Evolutionary conservation across 2,329 filamentous ascomycete genomes (phyloP), one percentile per base, ranked within the genome.

Genomic region (Scopulariopsis brevicaulis): DNA sequence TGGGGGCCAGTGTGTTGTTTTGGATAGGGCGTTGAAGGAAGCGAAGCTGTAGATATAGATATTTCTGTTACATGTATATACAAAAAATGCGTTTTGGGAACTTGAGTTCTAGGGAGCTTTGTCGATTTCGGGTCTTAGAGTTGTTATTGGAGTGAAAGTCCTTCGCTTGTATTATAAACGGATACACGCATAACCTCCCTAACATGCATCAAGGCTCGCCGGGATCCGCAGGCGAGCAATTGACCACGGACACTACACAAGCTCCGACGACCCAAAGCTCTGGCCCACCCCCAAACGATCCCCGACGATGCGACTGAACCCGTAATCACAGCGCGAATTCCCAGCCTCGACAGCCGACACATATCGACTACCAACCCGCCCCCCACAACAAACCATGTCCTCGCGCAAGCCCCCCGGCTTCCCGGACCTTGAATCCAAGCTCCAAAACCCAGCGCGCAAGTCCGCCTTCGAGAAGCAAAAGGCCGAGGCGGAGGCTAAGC

Each of bases 381-480:
- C 46, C 6, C 12, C 46, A 3, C n/a, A 24, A 24, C 20, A 22
- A 50, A 53, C 51, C 15, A 82, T 80, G 77, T 75, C 77, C 37
- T 72, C 74, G 61, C 73, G 71, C 61, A 74, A 76, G 62, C 68
- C 77, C 56, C 65, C 72, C 66, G 74, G 52, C 60, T 92, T 93
- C 66, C 86, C 89, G 15, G 83, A 90, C 65, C 78, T 89, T 60
- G 82, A 86, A 59, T 81, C 85, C 56, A 96, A 95, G 71, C 83
- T 94, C 55, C 83, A 87, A 58, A 89, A 89, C 54, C 84, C 89
- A 0, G 80, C 85, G 61, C 94, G 92, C 72, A 89, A 94, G 68
- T 95, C 90, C 22, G 80, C 87, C 28, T 96, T 95, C 69, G 92
- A 96, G 73, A 86, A 86, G 65, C 89, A 95, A 70, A 90, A 89